Evolutionary conservation across 2,329 filamentous ascomycete species (phyloP).

Genomic region (Cryphonectria naterciae): DNA sequence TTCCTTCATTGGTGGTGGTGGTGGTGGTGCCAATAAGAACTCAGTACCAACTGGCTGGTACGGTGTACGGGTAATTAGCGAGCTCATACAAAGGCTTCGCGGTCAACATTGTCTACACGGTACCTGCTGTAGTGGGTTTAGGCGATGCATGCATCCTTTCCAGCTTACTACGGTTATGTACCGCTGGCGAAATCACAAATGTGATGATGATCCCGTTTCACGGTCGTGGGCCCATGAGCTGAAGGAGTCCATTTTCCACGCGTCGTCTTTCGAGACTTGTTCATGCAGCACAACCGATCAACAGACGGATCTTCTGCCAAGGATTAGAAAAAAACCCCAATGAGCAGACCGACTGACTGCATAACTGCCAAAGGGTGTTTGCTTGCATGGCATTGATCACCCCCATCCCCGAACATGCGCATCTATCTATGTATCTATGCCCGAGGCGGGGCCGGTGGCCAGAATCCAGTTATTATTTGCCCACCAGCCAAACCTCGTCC

Average conservation of each 20-base stretch:
- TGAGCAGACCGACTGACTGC: not conserved
- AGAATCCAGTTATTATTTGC: not conserved
- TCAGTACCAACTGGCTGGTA: constrained; percentile 9
- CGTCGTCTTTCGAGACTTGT: not conserved
- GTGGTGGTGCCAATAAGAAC: not conserved
- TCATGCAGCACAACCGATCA: not conserved
- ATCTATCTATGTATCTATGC: not conserved
- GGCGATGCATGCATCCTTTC: not conserved
- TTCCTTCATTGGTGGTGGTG: too few species aligned
- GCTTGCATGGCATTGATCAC: not conserved
- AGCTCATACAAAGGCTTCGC: not conserved
- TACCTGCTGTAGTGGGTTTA: not conserved
- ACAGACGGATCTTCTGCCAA: not conserved
- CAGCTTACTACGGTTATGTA: not conserved
- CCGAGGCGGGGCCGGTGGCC: not conserved
- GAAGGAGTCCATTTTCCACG: not conserved
- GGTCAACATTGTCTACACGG: not conserved
- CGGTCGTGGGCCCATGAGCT: not conserved
- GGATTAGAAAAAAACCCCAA: too few species aligned
- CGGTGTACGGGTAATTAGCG: not conserved
- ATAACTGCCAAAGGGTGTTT: not conserved
- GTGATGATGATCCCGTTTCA: not conserved
- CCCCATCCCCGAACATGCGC: not conserved
- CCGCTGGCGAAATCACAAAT: not conserved
- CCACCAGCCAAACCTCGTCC: not conserved